Conservation (phyloP, 441 rosid species). For the Aquilaria agallochum region DNA sequence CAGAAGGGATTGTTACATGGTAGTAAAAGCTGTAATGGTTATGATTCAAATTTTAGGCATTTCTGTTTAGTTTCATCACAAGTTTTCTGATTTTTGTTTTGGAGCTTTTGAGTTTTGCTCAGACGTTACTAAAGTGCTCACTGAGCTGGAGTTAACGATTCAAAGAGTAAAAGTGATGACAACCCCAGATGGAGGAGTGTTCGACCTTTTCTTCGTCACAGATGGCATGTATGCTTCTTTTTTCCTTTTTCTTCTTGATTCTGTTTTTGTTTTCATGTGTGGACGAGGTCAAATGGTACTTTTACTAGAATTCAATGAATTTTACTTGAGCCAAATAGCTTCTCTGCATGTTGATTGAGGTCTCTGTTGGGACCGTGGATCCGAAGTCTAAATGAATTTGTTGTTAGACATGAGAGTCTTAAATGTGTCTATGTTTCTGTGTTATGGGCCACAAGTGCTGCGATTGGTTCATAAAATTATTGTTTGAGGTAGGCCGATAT, state of each 20-base stretch:
- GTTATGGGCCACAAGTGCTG: too few relatives aligned
- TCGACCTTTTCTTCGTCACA: conserved; percentile 48
- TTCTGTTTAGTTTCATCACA: neutral
- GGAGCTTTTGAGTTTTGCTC: neutral
- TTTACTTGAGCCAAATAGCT: too few relatives aligned
- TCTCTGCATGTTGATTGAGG: too few relatives aligned
- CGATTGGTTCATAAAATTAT: too few relatives aligned
- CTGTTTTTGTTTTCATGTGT: neutral
- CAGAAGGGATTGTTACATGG: conserved; percentile 50
- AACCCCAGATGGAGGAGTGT: conserved; percentile 69
- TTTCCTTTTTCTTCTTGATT: neutral
- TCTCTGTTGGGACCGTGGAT: too few relatives aligned
- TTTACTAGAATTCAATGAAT: too few relatives aligned
- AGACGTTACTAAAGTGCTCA: conserved; percentile 77
- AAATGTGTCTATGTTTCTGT: too few relatives aligned
- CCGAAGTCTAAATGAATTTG: too few relatives aligned
- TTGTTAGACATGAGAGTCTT: too few relatives aligned
- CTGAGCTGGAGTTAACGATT: conserved; percentile 78
- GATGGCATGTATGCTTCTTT: conserved; percentile 35
- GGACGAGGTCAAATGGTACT: too few relatives aligned
- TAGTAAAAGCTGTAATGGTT: neutral
- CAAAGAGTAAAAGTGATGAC: conserved; percentile 92
- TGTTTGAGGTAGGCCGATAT: too few relatives aligned
- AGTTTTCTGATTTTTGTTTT: neutral
- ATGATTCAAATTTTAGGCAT: too few relatives aligned